Percentiles rank a stretch among this genome's conserved stretches.
These are phyloP conservation scores for Ustulina deusta DNA, from an alignment of 2,329 filamentous ascomycete genomes.

Conservation along the genomic window DNA sequence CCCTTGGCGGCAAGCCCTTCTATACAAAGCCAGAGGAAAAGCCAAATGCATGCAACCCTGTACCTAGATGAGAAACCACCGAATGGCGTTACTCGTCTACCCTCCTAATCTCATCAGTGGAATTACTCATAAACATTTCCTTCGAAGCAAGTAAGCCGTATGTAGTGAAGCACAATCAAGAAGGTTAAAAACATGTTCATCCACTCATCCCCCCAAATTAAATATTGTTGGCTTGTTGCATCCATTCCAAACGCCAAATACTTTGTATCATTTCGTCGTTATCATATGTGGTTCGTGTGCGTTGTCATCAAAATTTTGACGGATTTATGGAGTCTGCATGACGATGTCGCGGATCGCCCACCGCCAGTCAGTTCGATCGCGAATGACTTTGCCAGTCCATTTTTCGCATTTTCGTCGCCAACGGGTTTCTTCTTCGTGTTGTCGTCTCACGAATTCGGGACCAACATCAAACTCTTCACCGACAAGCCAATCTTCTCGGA, in stretches of 20 bases:
- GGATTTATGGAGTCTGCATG: conserved; percentile 46
- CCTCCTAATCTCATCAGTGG: conserved; percentile 7
- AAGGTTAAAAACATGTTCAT: conserved; percentile 24
- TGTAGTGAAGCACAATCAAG: conserved; percentile 29
- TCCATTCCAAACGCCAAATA: conserved; percentile 22
- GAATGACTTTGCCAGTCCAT: conserved; percentile 76
- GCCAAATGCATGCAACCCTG: conserved; percentile 32
- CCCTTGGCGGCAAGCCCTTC: conserved; percentile 25
- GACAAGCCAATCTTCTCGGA: conserved; percentile 84
- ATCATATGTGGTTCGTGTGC: conserved; percentile 32
- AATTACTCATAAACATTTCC: conserved; percentile 21
- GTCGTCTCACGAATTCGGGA: conserved; percentile 89
- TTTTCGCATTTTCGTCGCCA: conserved; percentile 90
- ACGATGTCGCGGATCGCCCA: conserved; percentile 79
- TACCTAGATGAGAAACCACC: conserved; percentile 22
- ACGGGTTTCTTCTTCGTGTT: conserved; percentile 89
- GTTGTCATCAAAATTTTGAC: conserved; percentile 7
- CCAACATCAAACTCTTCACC: conserved; percentile 98
- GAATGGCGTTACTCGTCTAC: conserved; percentile 22
- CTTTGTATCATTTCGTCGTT: conserved; percentile 38
- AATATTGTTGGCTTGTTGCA: conserved; percentile 28
- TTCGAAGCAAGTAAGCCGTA: conserved; percentile 30
- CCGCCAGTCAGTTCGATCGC: conserved; percentile 74
- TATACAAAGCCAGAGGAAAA: conserved; percentile 38
- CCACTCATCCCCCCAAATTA: conserved; percentile 31